Evolutionary conservation across 352 stramenopile genomes (phyloP).

Genomic region (Phytophthora chlamydospora): DNA sequence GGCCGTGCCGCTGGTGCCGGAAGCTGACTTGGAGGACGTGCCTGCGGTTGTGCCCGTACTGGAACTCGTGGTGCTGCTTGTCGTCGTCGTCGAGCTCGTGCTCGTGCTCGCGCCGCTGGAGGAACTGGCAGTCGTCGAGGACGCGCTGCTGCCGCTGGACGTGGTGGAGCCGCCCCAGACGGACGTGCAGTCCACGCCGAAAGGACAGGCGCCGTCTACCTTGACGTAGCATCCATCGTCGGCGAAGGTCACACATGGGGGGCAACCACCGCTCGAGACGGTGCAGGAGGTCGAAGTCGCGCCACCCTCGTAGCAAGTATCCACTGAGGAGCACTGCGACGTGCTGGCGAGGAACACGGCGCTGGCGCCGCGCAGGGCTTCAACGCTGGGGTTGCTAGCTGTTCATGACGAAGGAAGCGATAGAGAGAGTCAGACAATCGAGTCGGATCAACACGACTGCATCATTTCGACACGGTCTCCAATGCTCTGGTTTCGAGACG

Average conservation of each 20-base stretch:
- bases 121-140: slow-evolving; percentile 11
- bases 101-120: slow-evolving; percentile 1
- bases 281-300: slow-evolving; percentile 30
- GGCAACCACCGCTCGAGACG: slow-evolving; percentile 34
- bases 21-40: slow-evolving; percentile 21
- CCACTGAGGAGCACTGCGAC: slow-evolving; percentile 33
- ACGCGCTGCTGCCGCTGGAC: slow-evolving; percentile 13
- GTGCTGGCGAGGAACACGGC: slow-evolving; percentile 27
- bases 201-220: slow-evolving; percentile 33
- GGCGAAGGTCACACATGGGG: slow-evolving; percentile 43
- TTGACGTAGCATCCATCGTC: slow-evolving; percentile 48
- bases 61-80: slow-evolving; percentile 5
- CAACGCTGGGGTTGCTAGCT: slow-evolving; percentile 1
- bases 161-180: slow-evolving; percentile 26
- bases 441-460: not conserved
- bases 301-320: slow-evolving; percentile 39
- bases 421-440: not conserved
- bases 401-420: not conserved
- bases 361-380: not conserved
- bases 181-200: slow-evolving; percentile 37
- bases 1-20: slow-evolving; percentile 18
- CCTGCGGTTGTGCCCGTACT: not conserved
- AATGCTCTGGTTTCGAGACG: not conserved
- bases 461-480: slow-evolving; percentile 6
- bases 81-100: slow-evolving; percentile 13